phyloP scores from a whole-genome alignment of 2,329 filamentous ascomycete genomes.

The Penicillium sp. region DNA sequence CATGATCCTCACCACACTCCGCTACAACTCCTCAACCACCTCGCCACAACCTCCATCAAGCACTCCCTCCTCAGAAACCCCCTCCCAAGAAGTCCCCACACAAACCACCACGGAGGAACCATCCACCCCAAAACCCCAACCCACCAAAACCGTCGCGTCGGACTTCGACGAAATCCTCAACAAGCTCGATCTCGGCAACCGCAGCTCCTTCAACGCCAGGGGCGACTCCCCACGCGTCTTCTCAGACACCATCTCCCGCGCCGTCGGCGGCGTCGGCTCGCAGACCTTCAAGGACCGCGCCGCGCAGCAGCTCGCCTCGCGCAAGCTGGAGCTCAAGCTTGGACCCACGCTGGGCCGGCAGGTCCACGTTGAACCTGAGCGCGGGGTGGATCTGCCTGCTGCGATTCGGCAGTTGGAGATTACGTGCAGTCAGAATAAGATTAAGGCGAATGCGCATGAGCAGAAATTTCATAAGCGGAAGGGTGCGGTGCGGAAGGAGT shows the following conservation, averaged over 20 bases:
- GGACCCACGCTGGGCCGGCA: conserved; percentile 42
- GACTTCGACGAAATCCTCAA: conserved; percentile 39
- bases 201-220: conserved; percentile 6
- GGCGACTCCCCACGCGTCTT: conserved; percentile 9
- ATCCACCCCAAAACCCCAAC: conserved; percentile 8
- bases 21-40: conserved; percentile 27
- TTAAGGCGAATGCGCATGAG: conserved; percentile 32
- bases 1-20: conserved; percentile 22
- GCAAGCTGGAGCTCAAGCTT: conserved; percentile 38
- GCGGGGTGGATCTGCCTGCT: conserved; percentile 32
- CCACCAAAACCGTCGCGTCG: conserved; percentile 14
- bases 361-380: conserved; percentile 37
- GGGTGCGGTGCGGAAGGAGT: conserved; percentile 45
- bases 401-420: conserved; percentile 33
- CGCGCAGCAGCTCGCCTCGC: conserved; percentile 21
- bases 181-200: conserved; percentile 33
- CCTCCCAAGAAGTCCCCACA: conserved; percentile 8
- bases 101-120: conserved; percentile 9
- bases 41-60: conserved; percentile 9
- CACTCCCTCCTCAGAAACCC: conserved; percentile 1
- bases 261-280: conserved; percentile 22
- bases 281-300: conserved; percentile 7
- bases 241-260: conserved; percentile 24
- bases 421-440: conserved; percentile 35
- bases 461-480: conserved; percentile 48